Conservation (phyloP, 208 protist genomes). For the Trypanosoma cruzi region DNA sequence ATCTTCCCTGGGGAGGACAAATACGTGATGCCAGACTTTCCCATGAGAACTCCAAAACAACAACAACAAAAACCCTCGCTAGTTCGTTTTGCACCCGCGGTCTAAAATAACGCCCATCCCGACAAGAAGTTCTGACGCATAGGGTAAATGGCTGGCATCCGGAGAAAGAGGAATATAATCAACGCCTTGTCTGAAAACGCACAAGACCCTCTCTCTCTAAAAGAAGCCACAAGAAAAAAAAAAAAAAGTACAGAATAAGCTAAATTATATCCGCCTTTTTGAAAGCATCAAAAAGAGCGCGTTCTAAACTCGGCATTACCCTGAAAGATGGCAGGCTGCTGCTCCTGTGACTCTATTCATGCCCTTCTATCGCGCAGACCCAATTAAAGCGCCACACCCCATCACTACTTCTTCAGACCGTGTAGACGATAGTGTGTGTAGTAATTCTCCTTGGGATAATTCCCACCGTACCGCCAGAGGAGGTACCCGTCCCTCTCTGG, state of each 20-base stretch:
- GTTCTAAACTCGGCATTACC: background rate
- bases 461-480: slow-evolving; percentile 71
- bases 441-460: slow-evolving; percentile 51
- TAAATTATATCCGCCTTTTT: too few species aligned
- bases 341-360: background rate
- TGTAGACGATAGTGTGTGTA: slow-evolving; percentile 76
- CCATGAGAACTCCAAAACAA: background rate
- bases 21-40: background rate
- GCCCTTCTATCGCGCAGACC: background rate
- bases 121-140: background rate
- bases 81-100: background rate
- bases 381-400: slow-evolving; percentile 17
- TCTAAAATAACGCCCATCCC: background rate
- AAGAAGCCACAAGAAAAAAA: too few species aligned
- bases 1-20: background rate
- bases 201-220: background rate
- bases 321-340: background rate
- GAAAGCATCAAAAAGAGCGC: background rate
- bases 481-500: slow-evolving; percentile 54
- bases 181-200: background rate
- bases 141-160: background rate
- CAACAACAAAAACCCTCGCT: too few species aligned
- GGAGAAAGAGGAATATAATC: background rate
- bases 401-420: slow-evolving; percentile 39
- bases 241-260: too few species aligned